Conservation (phyloP, 805 yeast species). For the Lipomyces lipofer region DNA sequence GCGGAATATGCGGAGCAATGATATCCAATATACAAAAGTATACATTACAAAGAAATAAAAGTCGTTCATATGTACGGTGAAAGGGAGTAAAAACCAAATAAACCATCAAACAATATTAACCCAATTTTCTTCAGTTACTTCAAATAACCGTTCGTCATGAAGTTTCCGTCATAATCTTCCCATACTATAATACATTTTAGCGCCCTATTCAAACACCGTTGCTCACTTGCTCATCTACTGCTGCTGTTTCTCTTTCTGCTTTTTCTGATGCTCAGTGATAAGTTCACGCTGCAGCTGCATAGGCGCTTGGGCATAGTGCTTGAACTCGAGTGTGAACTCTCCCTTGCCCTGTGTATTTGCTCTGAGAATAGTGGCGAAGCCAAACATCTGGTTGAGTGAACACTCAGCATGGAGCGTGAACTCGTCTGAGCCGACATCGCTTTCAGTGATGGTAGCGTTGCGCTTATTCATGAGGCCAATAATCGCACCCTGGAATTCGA, state of each 20-base stretch:
- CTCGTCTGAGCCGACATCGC: conserved; percentile 92
- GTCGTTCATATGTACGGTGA: too few relatives aligned
- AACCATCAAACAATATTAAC: too few relatives aligned
- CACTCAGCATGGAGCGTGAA: conserved; percentile 92
- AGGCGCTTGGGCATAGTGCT: conserved; percentile 85
- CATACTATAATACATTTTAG: too few relatives aligned
- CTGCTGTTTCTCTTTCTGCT: conserved; percentile 38
- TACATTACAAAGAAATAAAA: too few relatives aligned
- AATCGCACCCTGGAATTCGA: conserved; percentile 91
- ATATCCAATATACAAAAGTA: too few relatives aligned
- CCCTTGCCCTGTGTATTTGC: conserved; percentile 99
- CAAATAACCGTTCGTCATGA: too few relatives aligned
- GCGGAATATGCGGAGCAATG: too few relatives aligned
- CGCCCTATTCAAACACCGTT: too few relatives aligned
- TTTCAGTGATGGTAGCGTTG: conserved; percentile 88
- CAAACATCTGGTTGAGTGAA: conserved; percentile 94
- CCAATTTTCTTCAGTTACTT: too few relatives aligned
- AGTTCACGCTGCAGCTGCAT: conserved; percentile 88
- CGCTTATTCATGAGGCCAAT: conserved; percentile 90
- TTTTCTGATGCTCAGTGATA: conserved; percentile 78
- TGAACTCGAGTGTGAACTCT: conserved; percentile 93
- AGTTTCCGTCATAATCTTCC: too few relatives aligned
- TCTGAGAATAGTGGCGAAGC: conserved; percentile 91
- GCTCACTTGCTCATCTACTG: too few relatives aligned
- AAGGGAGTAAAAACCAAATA: too few relatives aligned